These are phyloP conservation scores for Metschnikowia amazonensis DNA, from an alignment of 805 yeast species.

Conservation along the genomic window DNA sequence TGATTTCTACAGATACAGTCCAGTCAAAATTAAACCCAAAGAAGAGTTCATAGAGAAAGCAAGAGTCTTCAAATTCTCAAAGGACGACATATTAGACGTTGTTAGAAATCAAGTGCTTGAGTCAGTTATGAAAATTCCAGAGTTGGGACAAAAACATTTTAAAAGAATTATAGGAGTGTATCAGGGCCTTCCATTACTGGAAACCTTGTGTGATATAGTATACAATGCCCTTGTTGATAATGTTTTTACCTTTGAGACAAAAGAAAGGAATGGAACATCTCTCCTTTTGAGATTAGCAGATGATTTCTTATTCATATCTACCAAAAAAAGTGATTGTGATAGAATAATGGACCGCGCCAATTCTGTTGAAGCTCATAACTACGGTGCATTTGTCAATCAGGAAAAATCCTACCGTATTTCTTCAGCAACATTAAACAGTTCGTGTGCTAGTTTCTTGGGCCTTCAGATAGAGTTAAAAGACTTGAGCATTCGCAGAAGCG, in stretches of 20 bases:
- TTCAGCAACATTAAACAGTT: slow-evolving; percentile 5
- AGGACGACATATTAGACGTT: slow-evolving; percentile 42
- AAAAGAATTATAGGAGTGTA: slow-evolving; percentile 67
- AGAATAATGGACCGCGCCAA: slow-evolving; percentile 18
- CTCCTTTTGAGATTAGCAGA: slow-evolving; percentile 69
- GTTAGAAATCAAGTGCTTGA: slow-evolving; percentile 52
- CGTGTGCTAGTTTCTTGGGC: slow-evolving; percentile 27
- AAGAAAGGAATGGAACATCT: slow-evolving; percentile 19
- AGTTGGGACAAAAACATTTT: slow-evolving; percentile 29
- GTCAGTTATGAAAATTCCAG: slow-evolving; percentile 42
- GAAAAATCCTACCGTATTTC: slow-evolving; percentile 25
- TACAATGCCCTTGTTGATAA: slow-evolving; percentile 58
- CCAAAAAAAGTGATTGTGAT: slow-evolving; percentile 25
- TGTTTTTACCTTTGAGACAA: slow-evolving; percentile 14
- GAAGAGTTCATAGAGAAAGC: slow-evolving; percentile 26
- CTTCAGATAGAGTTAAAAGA: slow-evolving; percentile 22
- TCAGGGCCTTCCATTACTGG: slow-evolving; percentile 81
- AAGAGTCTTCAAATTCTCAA: slow-evolving; percentile 34
- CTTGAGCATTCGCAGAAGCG: slow-evolving; percentile 19
- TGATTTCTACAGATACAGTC: neutral
- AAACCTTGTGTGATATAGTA: slow-evolving; percentile 67
- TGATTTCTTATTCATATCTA: slow-evolving; percentile 74
- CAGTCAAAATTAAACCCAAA: neutral
- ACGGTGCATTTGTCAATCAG: slow-evolving; percentile 36
- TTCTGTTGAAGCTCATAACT: slow-evolving; percentile 21